These are phyloP conservation scores for Pythium rhizo-oryzae DNA, from an alignment of 352 stramenopile species.

Conservation along the genomic window DNA sequence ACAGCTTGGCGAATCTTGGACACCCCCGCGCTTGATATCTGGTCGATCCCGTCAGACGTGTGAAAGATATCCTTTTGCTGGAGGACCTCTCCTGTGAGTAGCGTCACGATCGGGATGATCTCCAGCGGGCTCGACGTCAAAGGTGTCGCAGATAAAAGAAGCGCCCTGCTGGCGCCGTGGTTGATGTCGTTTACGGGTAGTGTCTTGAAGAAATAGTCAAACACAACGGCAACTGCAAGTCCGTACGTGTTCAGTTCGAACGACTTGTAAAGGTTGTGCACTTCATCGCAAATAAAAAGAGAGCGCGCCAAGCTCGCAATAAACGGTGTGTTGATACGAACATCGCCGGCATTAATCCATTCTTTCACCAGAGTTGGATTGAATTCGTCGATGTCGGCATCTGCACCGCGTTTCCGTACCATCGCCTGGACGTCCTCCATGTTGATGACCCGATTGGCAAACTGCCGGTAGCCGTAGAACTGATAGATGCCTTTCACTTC, in stretches of 20 bases:
- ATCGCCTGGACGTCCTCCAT: conserved; percentile 5
- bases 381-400: background rate
- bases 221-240: background rate
- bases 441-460: conserved; percentile 8
- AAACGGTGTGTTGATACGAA: conserved; percentile 2
- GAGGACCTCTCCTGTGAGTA: background rate
- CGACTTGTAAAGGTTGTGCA: conserved; percentile 6
- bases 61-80: background rate
- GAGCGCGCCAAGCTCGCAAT: background rate
- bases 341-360: background rate
- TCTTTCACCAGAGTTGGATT: background rate
- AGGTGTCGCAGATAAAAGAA: conserved; percentile 4
- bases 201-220: conserved; percentile 10
- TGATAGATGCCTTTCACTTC: conserved; percentile 5
- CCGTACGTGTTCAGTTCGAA: conserved; percentile 1
- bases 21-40: background rate
- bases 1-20: background rate
- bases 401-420: background rate
- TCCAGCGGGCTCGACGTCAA: background rate
- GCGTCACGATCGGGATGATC: background rate
- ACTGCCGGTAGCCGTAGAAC: conserved; percentile 9
- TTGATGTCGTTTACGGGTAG: background rate
- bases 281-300: conserved; percentile 6
- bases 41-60: background rate
- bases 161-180: background rate